These are phyloP conservation scores for Wilhelminamyces savonicus DNA, from an alignment of 805 yeast species.

Conservation along the genomic window DNA sequence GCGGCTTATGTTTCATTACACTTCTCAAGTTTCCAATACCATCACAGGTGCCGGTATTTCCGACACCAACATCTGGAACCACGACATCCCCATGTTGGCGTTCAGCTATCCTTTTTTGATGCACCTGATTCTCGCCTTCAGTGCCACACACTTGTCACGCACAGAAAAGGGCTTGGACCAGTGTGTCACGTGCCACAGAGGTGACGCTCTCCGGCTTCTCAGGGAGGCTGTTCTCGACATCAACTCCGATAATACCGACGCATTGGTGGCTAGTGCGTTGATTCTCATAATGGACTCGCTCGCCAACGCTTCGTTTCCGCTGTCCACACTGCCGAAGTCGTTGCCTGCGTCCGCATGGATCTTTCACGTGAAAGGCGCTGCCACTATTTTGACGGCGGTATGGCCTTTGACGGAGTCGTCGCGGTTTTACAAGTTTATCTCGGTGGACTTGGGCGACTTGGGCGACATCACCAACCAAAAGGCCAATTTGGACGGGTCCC, in stretches of 20 bases:
- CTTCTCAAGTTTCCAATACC: constrained; percentile 77
- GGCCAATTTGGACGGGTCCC: constrained; percentile 15
- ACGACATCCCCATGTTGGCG: constrained; percentile 82
- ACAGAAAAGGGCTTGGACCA: constrained; percentile 71
- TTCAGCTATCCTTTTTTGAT: constrained; percentile 83
- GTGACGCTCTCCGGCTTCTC: constrained; percentile 74
- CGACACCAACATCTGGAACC: constrained; percentile 79
- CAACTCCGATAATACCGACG: constrained; percentile 82
- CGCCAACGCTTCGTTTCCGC: constrained; percentile 77
- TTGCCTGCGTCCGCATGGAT: constrained; percentile 95
- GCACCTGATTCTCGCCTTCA: constrained; percentile 87
- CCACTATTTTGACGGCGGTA: constrained; percentile 91
- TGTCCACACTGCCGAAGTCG: constrained; percentile 45
- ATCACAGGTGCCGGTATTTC: constrained; percentile 89
- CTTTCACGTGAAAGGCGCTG: constrained; percentile 95
- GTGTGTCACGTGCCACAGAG: constrained; percentile 78
- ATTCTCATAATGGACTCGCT: constrained; percentile 87
- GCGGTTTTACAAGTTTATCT: constrained; percentile 48
- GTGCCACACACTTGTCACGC: constrained; percentile 85
- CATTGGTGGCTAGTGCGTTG: constrained; percentile 86
- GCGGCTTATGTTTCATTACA: constrained; percentile 80
- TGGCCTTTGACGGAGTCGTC: constrained; percentile 66
- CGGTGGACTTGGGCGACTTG: constrained; percentile 85
- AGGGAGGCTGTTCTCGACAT: constrained; percentile 84
- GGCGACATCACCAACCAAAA: constrained; percentile 59